These are phyloP conservation scores for Trichophyton benhamiae DNA, from an alignment of 2,329 filamentous ascomycete genomes.

Conservation along the genomic window DNA sequence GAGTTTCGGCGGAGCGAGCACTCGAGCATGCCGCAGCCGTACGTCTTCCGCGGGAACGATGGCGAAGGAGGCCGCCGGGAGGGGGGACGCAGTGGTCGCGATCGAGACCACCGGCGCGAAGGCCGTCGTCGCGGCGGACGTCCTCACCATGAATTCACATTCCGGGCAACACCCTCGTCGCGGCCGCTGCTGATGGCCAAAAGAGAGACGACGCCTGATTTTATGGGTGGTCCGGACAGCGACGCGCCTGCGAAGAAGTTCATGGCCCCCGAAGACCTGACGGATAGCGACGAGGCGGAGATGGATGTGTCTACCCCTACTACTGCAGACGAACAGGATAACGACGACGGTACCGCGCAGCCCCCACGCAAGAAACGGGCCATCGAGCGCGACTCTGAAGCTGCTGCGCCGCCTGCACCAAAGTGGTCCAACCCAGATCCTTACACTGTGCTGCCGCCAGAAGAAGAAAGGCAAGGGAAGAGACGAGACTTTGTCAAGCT, in stretches of 20 bases:
- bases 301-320: conserved; percentile 29
- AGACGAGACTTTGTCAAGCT: conserved; percentile 79
- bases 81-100: conserved; percentile 10
- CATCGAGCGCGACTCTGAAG: conserved; percentile 15
- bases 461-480: conserved; percentile 59
- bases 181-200: conserved; percentile 26
- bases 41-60: conserved; percentile 22
- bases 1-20: neutral
- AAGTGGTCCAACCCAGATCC: conserved; percentile 96
- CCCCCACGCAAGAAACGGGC: conserved; percentile 30
- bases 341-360: conserved; percentile 20
- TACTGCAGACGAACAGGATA: conserved; percentile 21
- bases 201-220: conserved; percentile 28
- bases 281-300: conserved; percentile 35
- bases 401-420: conserved; percentile 34
- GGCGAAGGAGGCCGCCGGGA: conserved; percentile 10
- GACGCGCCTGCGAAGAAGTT: conserved; percentile 26
- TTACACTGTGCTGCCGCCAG: conserved; percentile 74
- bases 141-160: conserved; percentile 28
- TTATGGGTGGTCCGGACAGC: conserved; percentile 17
- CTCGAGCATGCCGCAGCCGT: conserved; percentile 1
- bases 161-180: conserved; percentile 28
- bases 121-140: conserved; percentile 1
- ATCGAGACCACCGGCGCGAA: conserved; percentile 1
- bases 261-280: conserved; percentile 27